Evolutionary conservation across 2,329 filamentous ascomycete genomes (phyloP).

Genomic region (Pyrenochaeta sp.): DNA sequence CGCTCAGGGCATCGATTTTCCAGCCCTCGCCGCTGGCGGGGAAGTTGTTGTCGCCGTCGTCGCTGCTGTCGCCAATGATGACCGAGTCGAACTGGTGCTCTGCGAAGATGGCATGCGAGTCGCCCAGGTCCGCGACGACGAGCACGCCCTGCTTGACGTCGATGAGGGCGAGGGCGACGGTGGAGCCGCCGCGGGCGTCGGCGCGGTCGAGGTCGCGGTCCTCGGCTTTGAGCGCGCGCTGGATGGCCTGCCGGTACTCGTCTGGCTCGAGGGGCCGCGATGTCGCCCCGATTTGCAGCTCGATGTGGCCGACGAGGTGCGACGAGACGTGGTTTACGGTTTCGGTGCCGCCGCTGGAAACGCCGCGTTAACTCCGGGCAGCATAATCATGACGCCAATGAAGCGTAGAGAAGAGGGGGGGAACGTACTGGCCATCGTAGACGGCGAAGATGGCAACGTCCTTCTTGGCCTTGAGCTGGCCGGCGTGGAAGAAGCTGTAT

Average conservation of each 20-base stretch:
- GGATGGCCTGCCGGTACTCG: constrained; percentile 31
- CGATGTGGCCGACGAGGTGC: constrained; percentile 26
- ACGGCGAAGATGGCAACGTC: constrained; percentile 31
- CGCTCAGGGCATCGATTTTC: constrained; percentile 24
- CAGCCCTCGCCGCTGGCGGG: constrained; percentile 19
- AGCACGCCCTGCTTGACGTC: constrained; percentile 30
- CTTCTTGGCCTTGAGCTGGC: constrained; percentile 28
- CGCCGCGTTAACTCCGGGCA: no score
- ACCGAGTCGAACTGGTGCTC: constrained; percentile 15
- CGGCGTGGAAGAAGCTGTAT: constrained; percentile 23
- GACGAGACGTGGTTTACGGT: constrained; percentile 23
- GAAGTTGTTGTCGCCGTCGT: constrained; percentile 9
- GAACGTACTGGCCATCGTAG: constrained; percentile 35
- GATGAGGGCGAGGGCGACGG: constrained; percentile 28
- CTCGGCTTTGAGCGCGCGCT: constrained; percentile 26
- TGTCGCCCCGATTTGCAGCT: constrained; percentile 21
- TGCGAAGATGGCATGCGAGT: constrained; percentile 31
- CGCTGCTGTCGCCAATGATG: constrained; percentile 7
- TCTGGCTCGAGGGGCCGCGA: constrained; percentile 19
- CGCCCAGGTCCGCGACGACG: constrained; percentile 30
- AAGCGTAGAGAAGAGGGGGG: no score
- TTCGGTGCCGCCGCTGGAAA: constrained; percentile 30
- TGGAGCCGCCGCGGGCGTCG: constrained; percentile 30
- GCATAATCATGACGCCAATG: no score
- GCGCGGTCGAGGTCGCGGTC: constrained; percentile 25